Base-by-base conservation (phyloP, 371 early-diverging fungal species). In the Mortierella sp. region DNA sequence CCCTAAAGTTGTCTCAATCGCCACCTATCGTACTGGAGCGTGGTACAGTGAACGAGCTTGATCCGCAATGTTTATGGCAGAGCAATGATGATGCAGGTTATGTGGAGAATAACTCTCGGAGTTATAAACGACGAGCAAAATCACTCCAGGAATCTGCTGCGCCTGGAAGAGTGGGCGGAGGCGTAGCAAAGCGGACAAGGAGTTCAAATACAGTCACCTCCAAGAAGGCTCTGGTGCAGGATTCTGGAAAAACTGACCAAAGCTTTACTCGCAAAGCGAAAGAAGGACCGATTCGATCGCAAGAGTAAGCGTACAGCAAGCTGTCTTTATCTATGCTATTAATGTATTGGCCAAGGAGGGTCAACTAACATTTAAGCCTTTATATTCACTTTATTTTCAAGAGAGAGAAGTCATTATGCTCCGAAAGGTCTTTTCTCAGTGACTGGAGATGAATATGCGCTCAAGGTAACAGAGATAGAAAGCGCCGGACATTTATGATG, bases 391-490 rank as follows among this genome's bases (percentile, higher is more conserved):
- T 11, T 54, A 5, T 54, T 22, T 24, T 26, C 28, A 26, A 54
- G 54, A 26, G 54, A 54, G 54, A 54, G 9, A 28, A 54, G 54
- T 26, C 54, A 54, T 8, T 54, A 26, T 26, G 12, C 18, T 26
- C 26, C 49, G 3, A 64, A 45, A 9, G 72, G 24, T 16, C 32
- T 71, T 32, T 39, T 64, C 18, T 71, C 65, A 35, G 59, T 71
- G 47, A 64, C 65, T 4, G 64, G 64, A 24, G 72, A 64, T 26
- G 64, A 71, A 22, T 49, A 22, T 60, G 65, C 65, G 1, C 32
- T 64, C 12, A 55, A 70, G 64, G 70, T 64, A 57, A 54, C 24
- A 43, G 9, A 22, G 45, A 68, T n/a, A 11, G 3, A 3, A 10
- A 26, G 54, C 1, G 49, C 59, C 9, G 39, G 14, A 26, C 26